Evolutionary conservation across 1,284 basidiomycete species (phyloP).

Genomic region (Puccinia coronata): DNA sequence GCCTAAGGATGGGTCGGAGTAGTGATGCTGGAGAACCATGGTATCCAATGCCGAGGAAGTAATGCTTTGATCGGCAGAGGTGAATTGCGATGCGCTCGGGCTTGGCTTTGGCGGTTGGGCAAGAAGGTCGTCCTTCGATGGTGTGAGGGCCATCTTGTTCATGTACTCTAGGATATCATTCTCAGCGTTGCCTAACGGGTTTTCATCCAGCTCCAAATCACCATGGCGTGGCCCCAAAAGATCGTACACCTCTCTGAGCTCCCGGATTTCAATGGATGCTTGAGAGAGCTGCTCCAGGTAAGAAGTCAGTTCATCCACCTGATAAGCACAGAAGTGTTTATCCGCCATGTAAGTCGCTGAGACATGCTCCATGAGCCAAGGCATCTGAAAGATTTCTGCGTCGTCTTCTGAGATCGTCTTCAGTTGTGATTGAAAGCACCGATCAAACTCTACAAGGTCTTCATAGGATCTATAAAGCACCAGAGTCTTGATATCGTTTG

Average conservation of each 20-base stretch:
- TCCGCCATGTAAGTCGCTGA: slow-evolving; percentile 5
- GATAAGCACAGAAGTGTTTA: slow-evolving; percentile 4
- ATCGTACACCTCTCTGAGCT: slow-evolving; percentile 11
- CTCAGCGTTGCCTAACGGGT: no score
- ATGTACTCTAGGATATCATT: not conserved
- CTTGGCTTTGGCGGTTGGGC: not conserved
- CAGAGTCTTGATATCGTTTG: not conserved
- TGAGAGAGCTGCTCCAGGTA: not conserved
- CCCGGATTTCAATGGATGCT: slow-evolving; percentile 1
- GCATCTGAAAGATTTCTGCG: slow-evolving; percentile 9
- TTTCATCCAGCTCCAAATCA: slow-evolving; percentile 13
- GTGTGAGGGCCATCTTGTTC: not conserved
- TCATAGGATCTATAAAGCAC: not conserved
- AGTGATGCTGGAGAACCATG: not conserved
- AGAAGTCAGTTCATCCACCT: not conserved
- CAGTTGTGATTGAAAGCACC: slow-evolving; percentile 1
- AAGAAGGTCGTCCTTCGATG: not conserved
- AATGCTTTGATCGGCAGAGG: not conserved
- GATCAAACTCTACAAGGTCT: slow-evolving; percentile 15
- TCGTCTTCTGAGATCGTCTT: not conserved
- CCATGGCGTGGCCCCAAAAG: slow-evolving; percentile 8
- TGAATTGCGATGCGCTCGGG: not conserved
- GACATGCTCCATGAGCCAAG: slow-evolving; percentile 1
- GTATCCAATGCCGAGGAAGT: not conserved
- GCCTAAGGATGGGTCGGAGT: not conserved